Conservation (phyloP, 768 basidiomycete genomes). For the Tulasnella sp. region DNA sequence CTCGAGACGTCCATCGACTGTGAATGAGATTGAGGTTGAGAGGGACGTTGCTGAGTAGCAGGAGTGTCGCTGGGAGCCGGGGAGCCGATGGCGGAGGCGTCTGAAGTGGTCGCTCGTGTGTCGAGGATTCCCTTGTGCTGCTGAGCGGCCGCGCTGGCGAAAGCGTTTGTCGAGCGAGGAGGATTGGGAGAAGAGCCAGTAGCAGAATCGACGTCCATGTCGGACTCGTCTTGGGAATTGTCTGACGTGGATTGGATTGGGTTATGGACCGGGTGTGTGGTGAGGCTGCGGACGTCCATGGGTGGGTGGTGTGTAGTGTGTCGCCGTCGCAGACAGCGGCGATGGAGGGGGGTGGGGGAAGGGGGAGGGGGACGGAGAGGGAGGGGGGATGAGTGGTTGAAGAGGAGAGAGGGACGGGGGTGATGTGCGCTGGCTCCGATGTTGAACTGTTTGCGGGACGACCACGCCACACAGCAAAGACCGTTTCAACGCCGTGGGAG, state of each 20-base stretch:
- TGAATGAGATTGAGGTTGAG: slow-evolving; percentile 33
- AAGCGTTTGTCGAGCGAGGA: background rate
- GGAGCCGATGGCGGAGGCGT: slow-evolving; percentile 34
- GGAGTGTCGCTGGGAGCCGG: slow-evolving; percentile 49
- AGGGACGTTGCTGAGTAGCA: slow-evolving; percentile 42
- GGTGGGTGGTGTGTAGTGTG: slow-evolving; percentile 25
- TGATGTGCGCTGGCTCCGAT: slow-evolving; percentile 25
- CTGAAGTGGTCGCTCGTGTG: slow-evolving; percentile 21
- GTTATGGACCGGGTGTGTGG: slow-evolving; percentile 35
- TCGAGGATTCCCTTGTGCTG: slow-evolving; percentile 1
- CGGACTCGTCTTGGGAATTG: slow-evolving; percentile 43
- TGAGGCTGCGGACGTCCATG: slow-evolving; percentile 41
- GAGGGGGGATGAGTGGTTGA: slow-evolving; percentile 40
- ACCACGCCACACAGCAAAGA: slow-evolving; percentile 25
- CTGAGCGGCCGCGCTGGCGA: slow-evolving; percentile 12
- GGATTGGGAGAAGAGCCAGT: slow-evolving; percentile 46
- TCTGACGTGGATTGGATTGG: slow-evolving; percentile 28
- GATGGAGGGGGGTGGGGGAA: slow-evolving; percentile 41
- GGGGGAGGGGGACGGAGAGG: slow-evolving; percentile 40
- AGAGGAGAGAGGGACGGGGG: slow-evolving; percentile 43
- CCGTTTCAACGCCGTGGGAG: slow-evolving; percentile 21
- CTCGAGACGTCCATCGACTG: slow-evolving; percentile 62
- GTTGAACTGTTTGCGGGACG: slow-evolving; percentile 24
- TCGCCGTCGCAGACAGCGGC: slow-evolving; percentile 38
- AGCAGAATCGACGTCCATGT: slow-evolving; percentile 52